These are phyloP conservation scores for Oryza longistaminata DNA, from an alignment of 176 grass and related monocot genomes.

Conservation along the genomic window DNA sequence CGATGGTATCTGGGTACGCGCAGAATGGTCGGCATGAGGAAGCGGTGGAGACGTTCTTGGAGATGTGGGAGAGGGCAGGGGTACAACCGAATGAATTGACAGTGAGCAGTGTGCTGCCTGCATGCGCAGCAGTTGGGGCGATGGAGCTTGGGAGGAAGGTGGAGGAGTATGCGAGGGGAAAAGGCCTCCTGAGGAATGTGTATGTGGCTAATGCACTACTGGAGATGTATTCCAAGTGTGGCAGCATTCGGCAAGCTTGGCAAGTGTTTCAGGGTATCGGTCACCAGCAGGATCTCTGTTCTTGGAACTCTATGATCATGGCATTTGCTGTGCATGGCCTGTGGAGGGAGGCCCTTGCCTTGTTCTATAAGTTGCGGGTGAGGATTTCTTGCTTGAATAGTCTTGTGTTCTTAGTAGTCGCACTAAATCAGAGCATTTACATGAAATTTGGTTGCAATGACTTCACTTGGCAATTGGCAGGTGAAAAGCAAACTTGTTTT, in stretches of 20 bases:
- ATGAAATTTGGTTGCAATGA: neutral
- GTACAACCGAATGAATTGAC: constrained; percentile 62
- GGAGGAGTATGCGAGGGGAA: constrained; percentile 44
- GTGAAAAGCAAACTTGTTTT: neutral
- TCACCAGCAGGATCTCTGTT: constrained; percentile 51
- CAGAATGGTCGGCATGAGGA: constrained; percentile 50
- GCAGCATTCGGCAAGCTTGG: constrained; percentile 51
- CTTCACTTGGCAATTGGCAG: neutral
- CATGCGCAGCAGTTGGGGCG: constrained; percentile 62
- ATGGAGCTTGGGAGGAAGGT: constrained; percentile 62
- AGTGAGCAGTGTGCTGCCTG: constrained; percentile 61
- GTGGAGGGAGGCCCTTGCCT: constrained; percentile 49
- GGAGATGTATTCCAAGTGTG: constrained; percentile 86
- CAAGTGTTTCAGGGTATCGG: constrained; percentile 66
- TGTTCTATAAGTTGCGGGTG: constrained; percentile 64
- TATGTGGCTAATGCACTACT: constrained; percentile 61
- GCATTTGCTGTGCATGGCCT: constrained; percentile 64
- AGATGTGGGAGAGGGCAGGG: constrained; percentile 53
- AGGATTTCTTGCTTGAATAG: constrained; percentile 20
- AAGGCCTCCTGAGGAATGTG: constrained; percentile 39
- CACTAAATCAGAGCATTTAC: neutral
- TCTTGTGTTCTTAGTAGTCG: neutral
- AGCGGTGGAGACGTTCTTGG: constrained; percentile 49
- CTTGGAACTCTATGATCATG: constrained; percentile 94
- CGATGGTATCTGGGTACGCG: constrained; percentile 64